Evolutionary conservation across 306 rosid genomes (phyloP).

Genomic region (Acacia melanoxylon): DNA sequence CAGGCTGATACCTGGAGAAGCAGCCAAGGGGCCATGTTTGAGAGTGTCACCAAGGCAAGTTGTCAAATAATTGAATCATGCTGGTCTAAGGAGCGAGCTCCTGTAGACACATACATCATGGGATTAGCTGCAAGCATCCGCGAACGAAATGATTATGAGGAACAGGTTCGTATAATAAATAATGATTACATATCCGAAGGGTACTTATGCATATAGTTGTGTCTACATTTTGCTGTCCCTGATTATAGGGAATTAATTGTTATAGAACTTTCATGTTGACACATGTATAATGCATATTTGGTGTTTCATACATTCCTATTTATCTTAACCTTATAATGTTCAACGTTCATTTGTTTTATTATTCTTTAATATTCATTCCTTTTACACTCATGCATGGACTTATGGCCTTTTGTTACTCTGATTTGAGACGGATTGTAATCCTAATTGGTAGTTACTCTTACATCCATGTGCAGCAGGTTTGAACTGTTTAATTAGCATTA

Average conservation of each 20-base stretch:
- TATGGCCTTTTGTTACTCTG: background rate
- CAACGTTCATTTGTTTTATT: background rate
- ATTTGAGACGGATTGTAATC: background rate
- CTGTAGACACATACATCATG: conserved; percentile 95
- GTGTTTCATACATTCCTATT: conserved; percentile 19
- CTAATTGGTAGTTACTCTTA: background rate
- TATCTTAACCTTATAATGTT: background rate
- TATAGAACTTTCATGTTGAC: background rate
- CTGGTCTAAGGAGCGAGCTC: conserved; percentile 95
- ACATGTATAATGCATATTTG: conserved; percentile 15
- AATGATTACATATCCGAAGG: conserved; percentile 10
- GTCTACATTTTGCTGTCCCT: background rate
- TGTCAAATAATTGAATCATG: conserved; percentile 88
- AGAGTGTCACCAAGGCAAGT: conserved; percentile 83
- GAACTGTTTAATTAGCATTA: background rate
- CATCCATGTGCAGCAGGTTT: conserved; percentile 18
- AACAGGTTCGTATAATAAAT: conserved; percentile 58
- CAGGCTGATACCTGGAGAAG: conserved; percentile 91
- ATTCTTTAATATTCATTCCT: conserved; percentile 8
- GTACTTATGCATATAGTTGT: conserved; percentile 7
- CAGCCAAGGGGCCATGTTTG: conserved; percentile 86
- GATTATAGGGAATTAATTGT: background rate
- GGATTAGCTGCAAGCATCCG: conserved; percentile 97
- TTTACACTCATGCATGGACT: conserved; percentile 20
- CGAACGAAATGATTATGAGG: conserved; percentile 86